Base-by-base conservation (phyloP, 148 eudicot genomes). In the Rhododendron simsii region DNA sequence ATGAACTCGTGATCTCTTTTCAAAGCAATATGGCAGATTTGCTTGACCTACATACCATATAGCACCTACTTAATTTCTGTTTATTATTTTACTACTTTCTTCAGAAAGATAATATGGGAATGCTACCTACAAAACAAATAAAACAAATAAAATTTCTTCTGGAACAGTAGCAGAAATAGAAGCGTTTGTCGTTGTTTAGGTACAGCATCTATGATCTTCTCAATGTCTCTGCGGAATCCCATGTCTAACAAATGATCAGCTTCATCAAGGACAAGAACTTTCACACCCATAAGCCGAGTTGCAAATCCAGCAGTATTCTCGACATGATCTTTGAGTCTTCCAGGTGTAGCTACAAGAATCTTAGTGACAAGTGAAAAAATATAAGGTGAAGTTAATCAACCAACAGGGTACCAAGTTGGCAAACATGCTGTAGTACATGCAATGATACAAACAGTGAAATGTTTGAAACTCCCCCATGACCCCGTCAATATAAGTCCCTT, bases 321-420 rank as follows among this genome's bases (percentile, higher is more conserved):
- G 79, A 93, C 84, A 89, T 96, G 99, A 88, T 96, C 99, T 88
- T 84, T 91, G 37, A 96, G 94, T 88, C 99, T 91, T 90, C 99
- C 99, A 89, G 99, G 99, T 87, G 99, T 96, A 63, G 99, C 99
- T 67, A 96, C 95, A 81, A 96, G 96, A 87, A 96, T 95, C 99
- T 96, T 92, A 48, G 67, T 48, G 79, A 73, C 71, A n/a, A 0
- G 39, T 21, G 21, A 86, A 80, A 67, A 5, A 2, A 67, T 80
- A 30, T 18, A 23, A 81, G 45, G 23, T 18, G 9, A 83, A 87
- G 87, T 88, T 85, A 81, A 20, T 57, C 23, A 79, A 67, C 23
- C 44, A 51, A 35, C 8, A 33, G 61, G 26, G 51, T 33, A 30
- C 26, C 11, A 59, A 41, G 61, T 77, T 39, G 71, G 53, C 53